A percentile compares a stretch with the other conserved stretches of the same genome.
These are phyloP conservation scores for Hymenoscyphus fraxineus DNA, from an alignment of 2,329 filamentous ascomycete species.

Conservation along the genomic window DNA sequence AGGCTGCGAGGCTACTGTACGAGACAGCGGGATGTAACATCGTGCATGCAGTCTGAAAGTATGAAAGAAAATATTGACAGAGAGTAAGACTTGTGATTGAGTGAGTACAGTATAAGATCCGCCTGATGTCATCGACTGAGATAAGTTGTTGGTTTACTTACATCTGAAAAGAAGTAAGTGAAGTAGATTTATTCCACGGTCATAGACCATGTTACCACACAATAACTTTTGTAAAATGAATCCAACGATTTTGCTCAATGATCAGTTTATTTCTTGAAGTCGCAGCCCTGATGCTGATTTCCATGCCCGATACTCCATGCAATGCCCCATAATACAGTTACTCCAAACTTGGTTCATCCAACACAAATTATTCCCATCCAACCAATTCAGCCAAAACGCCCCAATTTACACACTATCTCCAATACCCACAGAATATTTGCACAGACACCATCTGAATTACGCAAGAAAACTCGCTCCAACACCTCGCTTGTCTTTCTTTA, in stretches of 20 bases:
- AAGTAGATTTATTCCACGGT: not conserved
- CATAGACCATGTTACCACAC: too few species aligned
- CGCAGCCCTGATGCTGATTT: not conserved
- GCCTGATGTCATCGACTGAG: too few species aligned
- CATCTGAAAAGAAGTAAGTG: not conserved
- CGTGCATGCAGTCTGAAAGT: too few species aligned
- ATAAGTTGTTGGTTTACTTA: too few species aligned
- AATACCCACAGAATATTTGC: not conserved
- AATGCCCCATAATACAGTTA: constrained; percentile 2
- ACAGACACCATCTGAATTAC: constrained; percentile 15
- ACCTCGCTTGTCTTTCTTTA: constrained; percentile 66
- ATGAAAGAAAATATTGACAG: too few species aligned
- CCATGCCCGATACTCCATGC: not conserved
- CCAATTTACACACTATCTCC: not conserved
- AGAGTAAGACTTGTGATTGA: too few species aligned
- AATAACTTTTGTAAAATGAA: too few species aligned
- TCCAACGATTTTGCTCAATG: not conserved
- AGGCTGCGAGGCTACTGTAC: constrained; percentile 10
- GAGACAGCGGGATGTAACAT: not conserved
- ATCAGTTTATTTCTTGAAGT: not conserved
- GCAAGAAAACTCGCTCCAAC: constrained; percentile 55
- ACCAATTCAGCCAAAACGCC: not conserved
- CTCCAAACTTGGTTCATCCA: constrained; percentile 1
- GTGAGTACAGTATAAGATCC: too few species aligned
- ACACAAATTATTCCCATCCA: not conserved